Conservation (phyloP, 768 basidiomycete genomes). For the Podaxis rugospora region DNA sequence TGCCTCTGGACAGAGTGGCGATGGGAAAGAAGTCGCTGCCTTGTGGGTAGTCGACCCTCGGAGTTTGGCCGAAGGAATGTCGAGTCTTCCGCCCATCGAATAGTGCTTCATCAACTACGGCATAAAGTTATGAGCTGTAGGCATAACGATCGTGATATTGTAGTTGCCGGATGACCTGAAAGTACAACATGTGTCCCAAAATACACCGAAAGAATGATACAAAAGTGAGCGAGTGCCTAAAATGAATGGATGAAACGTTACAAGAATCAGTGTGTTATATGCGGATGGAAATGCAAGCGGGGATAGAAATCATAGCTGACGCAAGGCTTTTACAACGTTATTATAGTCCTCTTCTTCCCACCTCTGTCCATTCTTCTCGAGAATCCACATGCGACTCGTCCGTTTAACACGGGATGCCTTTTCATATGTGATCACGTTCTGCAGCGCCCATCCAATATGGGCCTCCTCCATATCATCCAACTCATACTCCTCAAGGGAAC, state of each 20-base stretch:
- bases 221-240: neutral
- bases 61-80: slow-evolving; percentile 66
- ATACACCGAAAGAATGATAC: neutral
- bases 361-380: slow-evolving; percentile 10
- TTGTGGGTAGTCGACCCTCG: slow-evolving; percentile 28
- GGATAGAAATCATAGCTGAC: slow-evolving; percentile 2
- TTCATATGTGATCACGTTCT: slow-evolving; percentile 5
- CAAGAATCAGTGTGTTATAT: neutral
- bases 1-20: slow-evolving; percentile 13
- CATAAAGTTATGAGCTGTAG: neutral
- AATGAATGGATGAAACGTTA: neutral
- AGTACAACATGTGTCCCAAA: neutral
- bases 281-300: neutral
- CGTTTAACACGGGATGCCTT: slow-evolving; percentile 6
- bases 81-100: slow-evolving; percentile 10
- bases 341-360: slow-evolving; percentile 8
- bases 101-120: neutral
- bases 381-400: slow-evolving; percentile 9
- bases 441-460: slow-evolving; percentile 6
- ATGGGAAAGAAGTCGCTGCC: slow-evolving; percentile 16
- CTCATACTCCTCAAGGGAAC: neutral
- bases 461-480: slow-evolving; percentile 8
- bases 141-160: neutral
- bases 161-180: neutral
- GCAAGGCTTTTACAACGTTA: slow-evolving; percentile 3